phyloP scores from a whole-genome alignment of 139 green algal genomes.

The Dunaliella primolecta region DNA sequence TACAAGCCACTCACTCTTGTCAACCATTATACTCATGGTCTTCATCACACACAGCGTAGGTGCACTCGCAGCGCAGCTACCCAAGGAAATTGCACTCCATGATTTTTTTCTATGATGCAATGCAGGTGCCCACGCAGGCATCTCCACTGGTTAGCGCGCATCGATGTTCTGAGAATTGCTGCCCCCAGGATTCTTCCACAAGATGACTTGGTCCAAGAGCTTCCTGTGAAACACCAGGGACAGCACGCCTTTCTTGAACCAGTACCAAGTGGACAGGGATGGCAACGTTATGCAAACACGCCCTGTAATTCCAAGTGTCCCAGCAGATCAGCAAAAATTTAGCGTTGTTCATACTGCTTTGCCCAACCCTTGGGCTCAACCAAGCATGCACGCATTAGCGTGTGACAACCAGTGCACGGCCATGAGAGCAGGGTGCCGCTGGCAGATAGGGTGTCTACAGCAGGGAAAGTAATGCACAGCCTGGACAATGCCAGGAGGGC shows the following conservation, averaged over 20 bases:
- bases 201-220: slow-evolving; percentile 40
- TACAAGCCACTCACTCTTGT: neutral
- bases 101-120: too few species aligned
- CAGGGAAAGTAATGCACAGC: neutral
- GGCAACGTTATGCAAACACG: too few species aligned
- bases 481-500: too few species aligned
- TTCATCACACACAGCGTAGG: neutral
- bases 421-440: too few species aligned
- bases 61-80: neutral
- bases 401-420: neutral
- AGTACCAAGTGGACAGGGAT: too few species aligned
- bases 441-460: too few species aligned
- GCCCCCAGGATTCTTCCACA: slow-evolving; percentile 10
- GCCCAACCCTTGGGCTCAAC: neutral
- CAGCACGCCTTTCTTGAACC: too few species aligned
- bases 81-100: neutral
- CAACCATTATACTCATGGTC: neutral
- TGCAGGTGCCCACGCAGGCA: too few species aligned
- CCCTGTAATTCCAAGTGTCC: neutral
- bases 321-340: neutral
- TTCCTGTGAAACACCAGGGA: too few species aligned
- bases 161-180: neutral
- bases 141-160: too few species aligned
- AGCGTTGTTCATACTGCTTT: neutral
- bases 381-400: neutral